Conservation (phyloP, 2,329 filamentous ascomycete species). For the Cordyceps pruinosa region DNA sequence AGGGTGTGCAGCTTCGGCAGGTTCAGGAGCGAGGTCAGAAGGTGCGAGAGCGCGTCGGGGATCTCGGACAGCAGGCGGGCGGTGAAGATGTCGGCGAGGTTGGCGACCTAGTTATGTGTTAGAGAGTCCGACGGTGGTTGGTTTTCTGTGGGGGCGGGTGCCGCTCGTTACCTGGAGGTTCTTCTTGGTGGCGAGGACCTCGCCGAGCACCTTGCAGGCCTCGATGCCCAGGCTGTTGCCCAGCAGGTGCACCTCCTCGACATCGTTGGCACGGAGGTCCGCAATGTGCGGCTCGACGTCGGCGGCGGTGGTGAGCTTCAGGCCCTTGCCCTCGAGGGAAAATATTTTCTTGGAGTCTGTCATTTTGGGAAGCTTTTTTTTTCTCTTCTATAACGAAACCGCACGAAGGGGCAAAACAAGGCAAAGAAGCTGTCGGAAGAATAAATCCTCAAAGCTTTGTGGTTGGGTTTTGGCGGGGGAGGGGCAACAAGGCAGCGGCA, state of each 20-base stretch:
- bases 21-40: slow-evolving; percentile 80
- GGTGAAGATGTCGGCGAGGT: slow-evolving; percentile 97
- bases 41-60: slow-evolving; percentile 75
- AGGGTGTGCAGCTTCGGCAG: slow-evolving; percentile 82
- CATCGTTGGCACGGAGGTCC: slow-evolving; percentile 63
- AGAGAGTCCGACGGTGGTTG: not conserved
- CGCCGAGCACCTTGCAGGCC: slow-evolving; percentile 77
- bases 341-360: slow-evolving; percentile 60
- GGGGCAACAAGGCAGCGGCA: slow-evolving; percentile 13
- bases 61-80: slow-evolving; percentile 90
- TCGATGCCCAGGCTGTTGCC: slow-evolving; percentile 91
- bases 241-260: slow-evolving; percentile 78
- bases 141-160: not conserved
- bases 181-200: slow-evolving; percentile 79
- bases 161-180: slow-evolving; percentile 64
- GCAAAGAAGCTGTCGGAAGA: not conserved
- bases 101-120: slow-evolving; percentile 54
- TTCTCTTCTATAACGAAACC: not conserved
- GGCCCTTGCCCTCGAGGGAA: slow-evolving; percentile 81
- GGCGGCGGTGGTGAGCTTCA: slow-evolving; percentile 84
- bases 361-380: slow-evolving; percentile 29
- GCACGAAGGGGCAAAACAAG: not conserved
- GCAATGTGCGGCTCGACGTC: slow-evolving; percentile 82
- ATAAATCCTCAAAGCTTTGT: not conserved
- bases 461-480: slow-evolving; percentile 14